Percentiles rank a stretch among this genome's conserved stretches.
These are phyloP conservation scores for Fagopyrum homotropicum DNA, from an alignment of 148 eudicot species.

Conservation along the genomic window DNA sequence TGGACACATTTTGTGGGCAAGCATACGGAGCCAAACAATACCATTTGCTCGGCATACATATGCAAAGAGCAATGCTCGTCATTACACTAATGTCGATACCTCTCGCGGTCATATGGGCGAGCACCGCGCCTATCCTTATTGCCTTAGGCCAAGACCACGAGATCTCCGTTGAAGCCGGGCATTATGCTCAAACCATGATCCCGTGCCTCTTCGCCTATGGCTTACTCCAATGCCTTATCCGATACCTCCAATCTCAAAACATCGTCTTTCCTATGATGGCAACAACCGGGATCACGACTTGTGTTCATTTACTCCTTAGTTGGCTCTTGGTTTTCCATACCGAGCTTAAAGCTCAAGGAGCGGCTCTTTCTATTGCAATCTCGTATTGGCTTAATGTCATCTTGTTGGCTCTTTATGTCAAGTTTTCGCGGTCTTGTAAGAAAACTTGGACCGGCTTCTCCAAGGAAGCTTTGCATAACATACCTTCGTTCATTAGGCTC, in stretches of 20 bases:
- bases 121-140: conserved; percentile 10
- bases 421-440: conserved; percentile 17
- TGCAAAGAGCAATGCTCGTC: conserved; percentile 22
- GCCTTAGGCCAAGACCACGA: conserved; percentile 14
- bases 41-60: conserved; percentile 38
- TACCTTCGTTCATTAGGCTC: conserved; percentile 14
- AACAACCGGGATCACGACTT: conserved; percentile 11
- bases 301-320: conserved; percentile 7
- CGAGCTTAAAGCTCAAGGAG: conserved; percentile 5
- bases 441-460: conserved; percentile 26
- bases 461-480: conserved; percentile 17
- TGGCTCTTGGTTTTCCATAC: conserved; percentile 15
- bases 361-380: conserved; percentile 9
- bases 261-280: conserved; percentile 16
- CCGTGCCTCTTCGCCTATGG: conserved; percentile 13
- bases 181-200: conserved; percentile 8
- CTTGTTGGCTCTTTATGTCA: conserved; percentile 19
- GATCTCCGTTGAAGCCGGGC: conserved; percentile 14
- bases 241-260: conserved; percentile 16
- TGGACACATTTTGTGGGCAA: conserved; percentile 49
- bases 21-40: conserved; percentile 44
- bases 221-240: conserved; percentile 10
- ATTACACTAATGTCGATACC: neutral
- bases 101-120: conserved; percentile 13
- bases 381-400: conserved; percentile 21